Evolutionary conservation across 306 rosid species (phyloP).

Genomic region (Potentilla sterilis): DNA sequence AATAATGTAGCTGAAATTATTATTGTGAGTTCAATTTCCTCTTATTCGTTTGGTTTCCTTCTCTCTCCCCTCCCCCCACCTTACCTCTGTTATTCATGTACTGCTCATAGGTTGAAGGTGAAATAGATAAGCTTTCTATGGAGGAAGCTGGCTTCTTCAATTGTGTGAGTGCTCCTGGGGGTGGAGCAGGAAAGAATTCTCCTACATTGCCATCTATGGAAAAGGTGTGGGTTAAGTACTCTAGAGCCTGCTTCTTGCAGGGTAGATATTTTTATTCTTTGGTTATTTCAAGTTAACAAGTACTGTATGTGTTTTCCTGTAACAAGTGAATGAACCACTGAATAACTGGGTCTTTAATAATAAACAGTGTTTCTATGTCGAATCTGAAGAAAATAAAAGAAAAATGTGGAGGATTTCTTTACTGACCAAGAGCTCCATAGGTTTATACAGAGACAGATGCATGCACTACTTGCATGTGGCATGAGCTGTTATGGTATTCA

Average conservation of each 20-base stretch:
- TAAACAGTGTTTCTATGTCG: not conserved
- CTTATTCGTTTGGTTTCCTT: conserved; percentile 16
- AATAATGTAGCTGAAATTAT: conserved; percentile 58
- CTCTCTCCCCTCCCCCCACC: not conserved
- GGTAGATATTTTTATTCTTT: not conserved
- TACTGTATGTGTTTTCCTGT: not conserved
- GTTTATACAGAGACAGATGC: not conserved
- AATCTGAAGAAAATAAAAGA: not conserved
- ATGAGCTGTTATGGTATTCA: not conserved
- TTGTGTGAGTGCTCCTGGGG: conserved; percentile 89
- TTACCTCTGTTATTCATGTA: conserved; percentile 9
- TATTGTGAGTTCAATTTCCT: conserved; percentile 48
- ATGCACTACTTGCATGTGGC: not conserved
- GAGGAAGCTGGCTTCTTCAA: conserved; percentile 89
- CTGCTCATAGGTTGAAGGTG: conserved; percentile 81
- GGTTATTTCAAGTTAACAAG: not conserved
- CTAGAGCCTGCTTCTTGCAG: not conserved
- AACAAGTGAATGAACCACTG: not conserved
- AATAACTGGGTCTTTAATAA: not conserved
- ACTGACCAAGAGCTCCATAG: not conserved
- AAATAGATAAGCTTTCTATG: conserved; percentile 86
- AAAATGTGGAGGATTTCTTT: not conserved
- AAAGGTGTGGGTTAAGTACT: conserved; percentile 45
- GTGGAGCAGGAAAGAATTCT: conserved; percentile 77
- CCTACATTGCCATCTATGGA: conserved; percentile 59